These are phyloP conservation scores for Penicillium canescens DNA, from an alignment of 495 filamentous ascomycete species.

Conservation along the genomic window DNA sequence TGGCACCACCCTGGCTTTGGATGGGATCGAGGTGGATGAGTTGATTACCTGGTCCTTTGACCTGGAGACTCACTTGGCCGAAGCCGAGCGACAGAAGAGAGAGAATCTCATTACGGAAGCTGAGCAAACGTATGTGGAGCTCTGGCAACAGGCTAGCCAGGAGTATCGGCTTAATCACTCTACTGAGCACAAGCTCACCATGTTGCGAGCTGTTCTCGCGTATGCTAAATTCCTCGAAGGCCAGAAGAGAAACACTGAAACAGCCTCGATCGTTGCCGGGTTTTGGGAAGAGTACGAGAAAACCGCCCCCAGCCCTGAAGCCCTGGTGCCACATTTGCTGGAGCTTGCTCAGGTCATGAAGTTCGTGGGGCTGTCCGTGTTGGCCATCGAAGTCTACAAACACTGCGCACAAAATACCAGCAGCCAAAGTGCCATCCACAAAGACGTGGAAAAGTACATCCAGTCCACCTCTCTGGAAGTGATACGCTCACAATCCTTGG, in stretches of 20 bases:
- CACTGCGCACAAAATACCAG: conserved; percentile 16
- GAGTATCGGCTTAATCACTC: conserved; percentile 21
- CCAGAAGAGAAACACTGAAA: conserved; percentile 16
- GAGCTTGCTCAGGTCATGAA: conserved; percentile 26
- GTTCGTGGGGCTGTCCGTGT: conserved; percentile 13
- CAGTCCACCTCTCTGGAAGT: conserved; percentile 8
- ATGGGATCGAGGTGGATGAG: too few relatives aligned
- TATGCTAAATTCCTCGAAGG: conserved; percentile 23
- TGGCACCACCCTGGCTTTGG: background rate
- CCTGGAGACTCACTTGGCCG: too few relatives aligned
- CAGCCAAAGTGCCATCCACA: conserved; percentile 16
- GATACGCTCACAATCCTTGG: conserved; percentile 12
- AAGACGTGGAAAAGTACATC: conserved; percentile 20
- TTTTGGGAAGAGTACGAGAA: conserved; percentile 25
- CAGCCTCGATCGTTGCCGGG: conserved; percentile 19
- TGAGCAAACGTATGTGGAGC: conserved; percentile 19
- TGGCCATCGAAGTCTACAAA: conserved; percentile 22
- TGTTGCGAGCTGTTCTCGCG: conserved; percentile 12
- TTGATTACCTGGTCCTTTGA: too few relatives aligned
- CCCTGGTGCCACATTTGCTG: conserved; percentile 13
- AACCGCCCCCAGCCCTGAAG: conserved; percentile 14
- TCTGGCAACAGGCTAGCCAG: conserved; percentile 25
- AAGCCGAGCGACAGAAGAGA: background rate
- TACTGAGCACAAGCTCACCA: conserved; percentile 15
- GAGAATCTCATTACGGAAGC: conserved; percentile 10